These are phyloP conservation scores for Boletellus emodensis DNA, from an alignment of 768 basidiomycete species.

Conservation along the genomic window DNA sequence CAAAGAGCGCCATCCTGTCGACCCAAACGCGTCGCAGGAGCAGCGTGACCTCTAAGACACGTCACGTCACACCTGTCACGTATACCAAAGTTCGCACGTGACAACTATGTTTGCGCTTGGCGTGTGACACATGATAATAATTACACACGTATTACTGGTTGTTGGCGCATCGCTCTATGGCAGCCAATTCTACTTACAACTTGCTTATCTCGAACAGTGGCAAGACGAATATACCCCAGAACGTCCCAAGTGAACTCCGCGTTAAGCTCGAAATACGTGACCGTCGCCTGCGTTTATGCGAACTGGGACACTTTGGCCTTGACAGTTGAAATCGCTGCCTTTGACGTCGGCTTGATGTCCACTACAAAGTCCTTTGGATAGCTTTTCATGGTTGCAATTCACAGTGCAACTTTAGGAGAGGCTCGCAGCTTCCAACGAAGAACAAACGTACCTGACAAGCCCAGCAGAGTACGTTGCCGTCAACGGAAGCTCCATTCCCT, in stretches of 20 bases:
- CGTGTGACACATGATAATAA: no score
- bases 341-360: constrained; percentile 9
- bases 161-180: no score
- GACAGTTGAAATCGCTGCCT: constrained; percentile 6
- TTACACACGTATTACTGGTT: no score
- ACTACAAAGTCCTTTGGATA: constrained; percentile 11
- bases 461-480: constrained; percentile 2
- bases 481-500: constrained; percentile 8
- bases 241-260: no score
- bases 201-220: no score
- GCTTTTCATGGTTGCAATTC: neutral
- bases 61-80: neutral
- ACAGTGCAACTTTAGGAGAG: neutral
- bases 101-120: no score
- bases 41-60: neutral
- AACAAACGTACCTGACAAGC: constrained; percentile 6
- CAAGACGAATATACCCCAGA: no score
- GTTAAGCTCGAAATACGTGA: no score
- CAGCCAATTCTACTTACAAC: no score
- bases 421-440: neutral
- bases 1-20: constrained; percentile 34
- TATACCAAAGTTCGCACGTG: neutral
- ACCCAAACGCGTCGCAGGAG: neutral
- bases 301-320: constrained; percentile 3
- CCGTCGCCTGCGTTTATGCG: neutral